These are phyloP conservation scores for Jackrogersella multiformis DNA, from an alignment of 495 filamentous ascomycete genomes.

Conservation along the genomic window DNA sequence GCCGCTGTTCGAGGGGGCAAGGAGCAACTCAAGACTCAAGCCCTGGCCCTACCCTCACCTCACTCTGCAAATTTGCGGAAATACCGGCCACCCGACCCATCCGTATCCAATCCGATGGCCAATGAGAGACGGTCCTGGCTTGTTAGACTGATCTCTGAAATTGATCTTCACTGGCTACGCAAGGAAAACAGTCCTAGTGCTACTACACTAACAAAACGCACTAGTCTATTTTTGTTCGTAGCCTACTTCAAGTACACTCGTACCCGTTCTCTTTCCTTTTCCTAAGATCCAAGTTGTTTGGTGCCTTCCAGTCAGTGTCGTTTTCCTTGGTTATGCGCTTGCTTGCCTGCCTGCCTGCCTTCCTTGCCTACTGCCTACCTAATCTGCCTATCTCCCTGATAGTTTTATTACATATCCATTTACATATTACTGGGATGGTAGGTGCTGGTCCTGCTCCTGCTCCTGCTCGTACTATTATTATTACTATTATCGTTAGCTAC, in stretches of 20 bases:
- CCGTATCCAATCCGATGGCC: conserved; percentile 33
- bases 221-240: conserved; percentile 34
- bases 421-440: no score
- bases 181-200: conserved; percentile 44
- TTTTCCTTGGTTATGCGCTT: conserved; percentile 29
- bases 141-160: conserved; percentile 41
- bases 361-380: no score
- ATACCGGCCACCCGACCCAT: conserved; percentile 48
- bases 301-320: conserved; percentile 20
- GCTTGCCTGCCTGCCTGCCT: conserved; percentile 30
- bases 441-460: no score
- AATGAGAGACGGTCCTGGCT: conserved; percentile 13
- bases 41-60: background rate
- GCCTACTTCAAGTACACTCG: conserved; percentile 28
- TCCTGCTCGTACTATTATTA: conserved; percentile 21
- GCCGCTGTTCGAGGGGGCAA: conserved; percentile 32
- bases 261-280: conserved; percentile 11
- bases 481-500: conserved; percentile 23
- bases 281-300: no score
- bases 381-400: no score
- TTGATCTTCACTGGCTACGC: conserved; percentile 44
- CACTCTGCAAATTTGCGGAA: conserved; percentile 47
- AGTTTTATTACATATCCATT: no score
- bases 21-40: conserved; percentile 1
- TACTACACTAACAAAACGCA: conserved; percentile 32